Evolutionary conservation across 2,329 filamentous ascomycete species (phyloP).

Genomic region (Talaromyces marneffei): DNA sequence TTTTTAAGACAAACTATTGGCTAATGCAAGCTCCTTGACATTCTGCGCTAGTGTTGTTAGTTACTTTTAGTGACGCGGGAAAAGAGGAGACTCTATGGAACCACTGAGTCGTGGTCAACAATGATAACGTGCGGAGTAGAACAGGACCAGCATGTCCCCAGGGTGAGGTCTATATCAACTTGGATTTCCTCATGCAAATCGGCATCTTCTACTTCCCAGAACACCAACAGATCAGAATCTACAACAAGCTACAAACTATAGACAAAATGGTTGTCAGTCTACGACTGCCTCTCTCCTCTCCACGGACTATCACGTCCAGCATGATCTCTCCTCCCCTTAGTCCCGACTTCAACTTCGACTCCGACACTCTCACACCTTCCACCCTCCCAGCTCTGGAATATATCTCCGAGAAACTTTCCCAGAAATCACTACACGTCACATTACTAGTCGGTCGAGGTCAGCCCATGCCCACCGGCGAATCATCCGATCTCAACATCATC

Average conservation of each 20-base stretch:
- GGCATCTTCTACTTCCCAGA: neutral
- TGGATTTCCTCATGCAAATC: neutral
- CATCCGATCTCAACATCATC: slow-evolving; percentile 35
- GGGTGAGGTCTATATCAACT: neutral
- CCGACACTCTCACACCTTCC: slow-evolving; percentile 32
- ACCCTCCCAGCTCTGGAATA: slow-evolving; percentile 38
- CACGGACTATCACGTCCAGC: slow-evolving; percentile 33
- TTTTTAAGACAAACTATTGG: neutral
- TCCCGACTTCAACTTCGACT: slow-evolving; percentile 33
- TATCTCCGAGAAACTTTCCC: slow-evolving; percentile 36
- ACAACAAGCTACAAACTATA: neutral
- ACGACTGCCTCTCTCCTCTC: slow-evolving; percentile 20
- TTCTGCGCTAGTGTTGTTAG: neutral
- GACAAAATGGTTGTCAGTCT: slow-evolving; percentile 12
- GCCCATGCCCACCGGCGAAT: slow-evolving; percentile 34
- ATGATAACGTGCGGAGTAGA: neutral
- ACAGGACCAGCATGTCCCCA: neutral
- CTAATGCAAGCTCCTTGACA: neutral
- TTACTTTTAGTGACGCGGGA: neutral
- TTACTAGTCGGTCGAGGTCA: slow-evolving; percentile 37
- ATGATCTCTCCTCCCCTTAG: slow-evolving; percentile 41
- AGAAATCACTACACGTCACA: slow-evolving; percentile 36
- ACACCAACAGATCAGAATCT: neutral
- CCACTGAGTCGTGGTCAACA: neutral
- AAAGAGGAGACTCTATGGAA: neutral